Percentiles rank a stretch among this genome's conserved stretches.
Conservation (phyloP, 768 basidiomycete species). For the Boletus sp. region DNA sequence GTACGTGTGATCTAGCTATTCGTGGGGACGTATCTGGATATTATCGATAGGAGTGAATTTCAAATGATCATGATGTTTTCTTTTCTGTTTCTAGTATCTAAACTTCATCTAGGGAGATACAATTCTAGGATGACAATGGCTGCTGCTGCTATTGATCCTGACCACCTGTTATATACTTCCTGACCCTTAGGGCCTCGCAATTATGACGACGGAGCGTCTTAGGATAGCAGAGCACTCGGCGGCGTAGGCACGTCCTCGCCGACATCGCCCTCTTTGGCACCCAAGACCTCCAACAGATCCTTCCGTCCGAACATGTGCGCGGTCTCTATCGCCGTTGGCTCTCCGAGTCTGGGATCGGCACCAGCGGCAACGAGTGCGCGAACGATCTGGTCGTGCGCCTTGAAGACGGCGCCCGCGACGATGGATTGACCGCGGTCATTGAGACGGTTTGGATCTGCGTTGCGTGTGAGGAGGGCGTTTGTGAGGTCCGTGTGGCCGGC, state of each 20-base stretch:
- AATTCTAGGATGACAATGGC: neutral
- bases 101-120: neutral
- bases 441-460: slow-evolving; percentile 63
- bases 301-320: slow-evolving; percentile 66
- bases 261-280: slow-evolving; percentile 56
- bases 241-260: slow-evolving; percentile 32
- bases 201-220: neutral
- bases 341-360: slow-evolving; percentile 65
- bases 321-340: slow-evolving; percentile 65
- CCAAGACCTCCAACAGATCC: slow-evolving; percentile 54
- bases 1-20: neutral
- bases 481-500: slow-evolving; percentile 59
- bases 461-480: slow-evolving; percentile 49
- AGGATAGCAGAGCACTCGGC: slow-evolving; percentile 9
- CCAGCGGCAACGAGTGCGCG: slow-evolving; percentile 46
- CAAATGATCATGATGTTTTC: neutral
- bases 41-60: neutral
- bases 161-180: neutral
- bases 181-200: neutral
- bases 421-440: slow-evolving; percentile 76
- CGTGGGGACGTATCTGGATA: neutral
- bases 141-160: neutral
- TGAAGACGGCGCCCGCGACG: slow-evolving; percentile 77
- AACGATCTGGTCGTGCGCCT: slow-evolving; percentile 63
- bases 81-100: neutral